Base-by-base conservation (phyloP, 768 basidiomycete genomes). In the Melanogaster broomeanus region DNA sequence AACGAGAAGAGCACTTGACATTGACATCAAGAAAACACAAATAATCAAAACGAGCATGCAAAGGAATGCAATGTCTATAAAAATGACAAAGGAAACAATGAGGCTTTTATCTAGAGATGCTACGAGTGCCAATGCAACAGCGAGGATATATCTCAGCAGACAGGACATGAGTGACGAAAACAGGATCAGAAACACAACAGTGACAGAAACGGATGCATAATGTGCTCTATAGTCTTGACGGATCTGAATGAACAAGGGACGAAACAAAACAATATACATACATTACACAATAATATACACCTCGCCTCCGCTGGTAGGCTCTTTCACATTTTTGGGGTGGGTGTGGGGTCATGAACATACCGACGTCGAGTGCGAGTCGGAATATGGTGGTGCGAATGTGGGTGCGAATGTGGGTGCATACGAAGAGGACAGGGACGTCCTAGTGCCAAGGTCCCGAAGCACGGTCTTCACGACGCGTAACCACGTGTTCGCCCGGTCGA, bases 381-480 rank as follows among this genome's bases (percentile, higher is more conserved):
- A n/a, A n/a, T n/a, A n/a, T n/a, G n/a, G n/a, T n/a, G n/a, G n/a
- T n/a, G n/a, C n/a, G n/a, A n/a, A n/a, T n/a, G n/a, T n/a, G n/a
- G n/a, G n/a, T n/a, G n/a, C n/a, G n/a, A n/a, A n/a, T n/a, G n/a
- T n/a, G n/a, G n/a, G n/a, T n/a, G n/a, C n/a, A n/a, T 42, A 46
- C 45, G 45, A 27, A 39, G 57, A 13, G 13, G 45, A 42, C 31
- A 58, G 19, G 16, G 55, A 50, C 8, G 52, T 42, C 18, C 45
- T 56, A 30, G 43, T 53, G 35, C 80, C 80, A 41, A 83, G 76
- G 45, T 84, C 80, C 37, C 78, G 74, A 15, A 85, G 74, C 25
- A 81, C 83, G 44, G 82, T 84, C 56, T 80, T 83, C 52, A 88
- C 79, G 45, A 88, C 80, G 42, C 77, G 74, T 18, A 88, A 66